These are phyloP conservation scores for Pichia sp. DNA, from an alignment of 1,139 yeast species.

Conservation along the genomic window DNA sequence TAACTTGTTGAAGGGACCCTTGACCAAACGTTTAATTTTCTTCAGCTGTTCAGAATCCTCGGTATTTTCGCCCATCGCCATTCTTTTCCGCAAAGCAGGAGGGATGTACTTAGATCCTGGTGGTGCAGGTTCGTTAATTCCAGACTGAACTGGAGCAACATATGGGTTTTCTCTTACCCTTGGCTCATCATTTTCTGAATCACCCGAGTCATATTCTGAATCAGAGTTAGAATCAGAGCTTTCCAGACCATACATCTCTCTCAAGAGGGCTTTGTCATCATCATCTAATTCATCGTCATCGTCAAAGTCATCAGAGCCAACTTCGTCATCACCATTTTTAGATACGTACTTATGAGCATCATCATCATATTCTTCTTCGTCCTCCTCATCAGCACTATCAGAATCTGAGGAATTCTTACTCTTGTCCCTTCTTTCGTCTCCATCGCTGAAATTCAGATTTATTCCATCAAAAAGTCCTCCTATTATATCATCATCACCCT, in stretches of 20 bases:
- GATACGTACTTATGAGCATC: background rate
- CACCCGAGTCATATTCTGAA: slow-evolving; percentile 20
- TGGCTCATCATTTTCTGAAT: slow-evolving; percentile 24
- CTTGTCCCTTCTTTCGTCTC: background rate
- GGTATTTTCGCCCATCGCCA: slow-evolving; percentile 35
- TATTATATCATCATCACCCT: slow-evolving; percentile 30
- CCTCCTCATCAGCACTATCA: background rate
- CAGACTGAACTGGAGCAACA: slow-evolving; percentile 58
- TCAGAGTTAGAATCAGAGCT: slow-evolving; percentile 32
- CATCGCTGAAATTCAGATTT: slow-evolving; percentile 30
- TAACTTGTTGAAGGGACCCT: slow-evolving; percentile 78
- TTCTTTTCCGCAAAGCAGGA: slow-evolving; percentile 68
- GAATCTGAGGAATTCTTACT: background rate
- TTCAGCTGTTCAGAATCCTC: slow-evolving; percentile 44
- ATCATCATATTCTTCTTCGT: background rate
- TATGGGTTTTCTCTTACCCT: slow-evolving; percentile 71
- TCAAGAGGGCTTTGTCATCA: slow-evolving; percentile 40
- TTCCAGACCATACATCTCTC: slow-evolving; percentile 36
- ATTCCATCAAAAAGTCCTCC: slow-evolving; percentile 46
- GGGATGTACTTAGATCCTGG: slow-evolving; percentile 56
- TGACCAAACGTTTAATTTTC: slow-evolving; percentile 56
- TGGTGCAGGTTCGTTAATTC: slow-evolving; percentile 35
- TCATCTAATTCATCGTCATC: slow-evolving; percentile 41
- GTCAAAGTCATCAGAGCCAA: slow-evolving; percentile 45
- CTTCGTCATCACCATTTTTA: slow-evolving; percentile 20